Evolutionary conservation across 768 basidiomycete genomes (phyloP).

Genomic region (Lactarius vividus): DNA sequence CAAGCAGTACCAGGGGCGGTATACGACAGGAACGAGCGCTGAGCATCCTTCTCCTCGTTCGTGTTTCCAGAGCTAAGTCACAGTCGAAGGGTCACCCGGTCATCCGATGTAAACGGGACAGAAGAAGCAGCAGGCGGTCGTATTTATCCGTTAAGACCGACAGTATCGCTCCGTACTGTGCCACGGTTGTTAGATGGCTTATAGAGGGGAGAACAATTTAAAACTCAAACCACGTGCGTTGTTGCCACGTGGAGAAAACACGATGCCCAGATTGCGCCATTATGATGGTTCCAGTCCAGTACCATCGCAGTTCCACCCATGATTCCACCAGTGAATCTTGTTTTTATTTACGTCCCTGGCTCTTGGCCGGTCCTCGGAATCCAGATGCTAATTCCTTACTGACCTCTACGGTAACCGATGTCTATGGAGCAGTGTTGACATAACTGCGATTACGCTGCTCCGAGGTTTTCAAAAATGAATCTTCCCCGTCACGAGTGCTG

Average conservation of each 20-base stretch:
- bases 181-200: neutral
- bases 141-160: neutral
- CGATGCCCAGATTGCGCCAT: neutral
- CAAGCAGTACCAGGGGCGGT: neutral
- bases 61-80: neutral
- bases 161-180: neutral
- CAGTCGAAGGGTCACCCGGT: neutral
- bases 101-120: neutral
- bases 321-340: neutral
- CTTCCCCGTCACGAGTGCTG: neutral
- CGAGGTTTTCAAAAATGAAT: neutral
- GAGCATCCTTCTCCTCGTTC: neutral
- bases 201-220: neutral
- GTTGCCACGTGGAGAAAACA: too few relatives aligned
- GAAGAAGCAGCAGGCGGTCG: neutral
- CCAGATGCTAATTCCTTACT: neutral
- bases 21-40: neutral
- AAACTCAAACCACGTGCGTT: neutral
- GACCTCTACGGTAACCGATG: neutral
- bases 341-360: conserved; percentile 10
- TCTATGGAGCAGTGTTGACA: neutral
- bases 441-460: neutral
- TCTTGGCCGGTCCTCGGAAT: neutral
- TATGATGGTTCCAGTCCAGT: neutral
- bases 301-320: neutral